Evolutionary conservation across 164 flowering plant species (phyloP), one percentile per base, ranked within the genome.

Genomic region (Tetracentron sinense): DNA sequence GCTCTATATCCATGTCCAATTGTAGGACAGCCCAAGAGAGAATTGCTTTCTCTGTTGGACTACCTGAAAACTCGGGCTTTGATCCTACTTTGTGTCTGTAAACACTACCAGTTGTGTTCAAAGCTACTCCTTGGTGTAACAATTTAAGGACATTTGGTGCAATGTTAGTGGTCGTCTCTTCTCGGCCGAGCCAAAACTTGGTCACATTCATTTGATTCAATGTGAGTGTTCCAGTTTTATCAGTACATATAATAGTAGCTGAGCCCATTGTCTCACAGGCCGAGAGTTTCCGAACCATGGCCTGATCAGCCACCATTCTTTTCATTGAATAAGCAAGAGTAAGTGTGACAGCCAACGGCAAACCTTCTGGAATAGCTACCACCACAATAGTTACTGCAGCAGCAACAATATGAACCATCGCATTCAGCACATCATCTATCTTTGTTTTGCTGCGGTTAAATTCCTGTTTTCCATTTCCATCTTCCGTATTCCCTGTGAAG

Each of bases 141-240:
- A n/a, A n/a, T n/a, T n/a, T n/a, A n/a, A n/a, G n/a, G n/a, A n/a
- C n/a, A n/a, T n/a, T n/a, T n/a, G n/a, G n/a, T n/a, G n/a, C n/a
- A n/a, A n/a, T n/a, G n/a, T n/a, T n/a, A n/a, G n/a, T n/a, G n/a
- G n/a, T n/a, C n/a, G n/a, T n/a, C n/a, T n/a, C n/a, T n/a, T n/a
- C n/a, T n/a, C n/a, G n/a, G n/a, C n/a, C n/a, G n/a, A n/a, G n/a
- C n/a, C n/a, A 60, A n/a, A n/a, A n/a, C n/a, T n/a, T n/a, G n/a
- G n/a, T n/a, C n/a, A n/a, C n/a, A 59, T 65, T 82, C 91, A 86
- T 86, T 59, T 72, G 71, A 63, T 86, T 86, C 28, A 67, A 20
- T 0, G 88, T 83, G 3, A 85, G 77, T 0, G 85, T 83, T 1
- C 87, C 87, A 2, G 90, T 84, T 73, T 72, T 74, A 33, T 74